phyloP scores from a whole-genome alignment of 805 yeast genomes.

The Cyberlindnera sargentensis region DNA sequence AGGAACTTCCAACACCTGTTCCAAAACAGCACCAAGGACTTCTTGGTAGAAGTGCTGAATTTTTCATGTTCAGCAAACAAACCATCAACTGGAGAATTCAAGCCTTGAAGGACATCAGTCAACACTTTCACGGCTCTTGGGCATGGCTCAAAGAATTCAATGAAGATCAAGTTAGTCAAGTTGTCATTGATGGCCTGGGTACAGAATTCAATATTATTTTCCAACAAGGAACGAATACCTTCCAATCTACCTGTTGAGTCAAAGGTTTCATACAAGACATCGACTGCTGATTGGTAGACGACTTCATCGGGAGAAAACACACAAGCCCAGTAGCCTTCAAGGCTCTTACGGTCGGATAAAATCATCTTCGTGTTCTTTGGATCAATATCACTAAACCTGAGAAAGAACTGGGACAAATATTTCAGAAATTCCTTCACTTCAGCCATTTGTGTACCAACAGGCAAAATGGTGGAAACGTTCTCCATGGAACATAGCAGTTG shows the following conservation, averaged over 20 bases:
- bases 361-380: conserved; percentile 30
- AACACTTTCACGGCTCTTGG: conserved; percentile 68
- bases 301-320: conserved; percentile 53
- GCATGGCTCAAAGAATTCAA: conserved; percentile 60
- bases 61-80: conserved; percentile 29
- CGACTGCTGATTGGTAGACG: conserved; percentile 62
- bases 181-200: conserved; percentile 43
- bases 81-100: conserved; percentile 65
- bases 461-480: conserved; percentile 24
- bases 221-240: conserved; percentile 53
- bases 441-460: conserved; percentile 21
- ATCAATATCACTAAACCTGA: conserved; percentile 34
- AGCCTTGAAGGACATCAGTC: conserved; percentile 61
- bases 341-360: conserved; percentile 35
- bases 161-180: conserved; percentile 35
- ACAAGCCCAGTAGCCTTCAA: conserved; percentile 69
- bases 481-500: conserved; percentile 21
- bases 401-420: conserved; percentile 28
- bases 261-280: conserved; percentile 65
- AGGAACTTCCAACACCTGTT: conserved; percentile 63
- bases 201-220: conserved; percentile 35
- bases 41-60: conserved; percentile 20
- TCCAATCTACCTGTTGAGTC: conserved; percentile 78
- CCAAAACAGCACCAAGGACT: conserved; percentile 51
- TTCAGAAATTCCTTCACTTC: conserved; percentile 24